These are phyloP conservation scores for Tranzscheliella williamsii DNA, from an alignment of 1,284 basidiomycete species.

Conservation along the genomic window DNA sequence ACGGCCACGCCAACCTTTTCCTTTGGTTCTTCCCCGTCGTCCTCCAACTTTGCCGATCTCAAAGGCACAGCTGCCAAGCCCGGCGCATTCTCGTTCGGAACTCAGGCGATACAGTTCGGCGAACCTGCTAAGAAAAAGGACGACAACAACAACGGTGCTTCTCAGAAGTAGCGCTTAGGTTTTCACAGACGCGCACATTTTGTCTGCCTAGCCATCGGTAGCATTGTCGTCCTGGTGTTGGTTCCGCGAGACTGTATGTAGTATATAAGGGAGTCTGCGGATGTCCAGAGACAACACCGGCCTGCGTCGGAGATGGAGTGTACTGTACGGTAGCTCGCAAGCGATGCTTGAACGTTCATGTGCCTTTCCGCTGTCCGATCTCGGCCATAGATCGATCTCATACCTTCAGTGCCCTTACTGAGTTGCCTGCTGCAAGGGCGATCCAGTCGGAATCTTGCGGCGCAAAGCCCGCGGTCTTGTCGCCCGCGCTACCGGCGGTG, in stretches of 20 bases:
- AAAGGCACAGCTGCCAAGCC: conserved; percentile 16
- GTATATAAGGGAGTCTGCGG: too few relatives aligned
- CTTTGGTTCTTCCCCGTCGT: conserved; percentile 3
- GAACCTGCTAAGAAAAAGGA: conserved; percentile 9
- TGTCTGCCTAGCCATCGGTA: too few relatives aligned
- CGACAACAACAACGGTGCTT: background rate
- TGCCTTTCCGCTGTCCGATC: background rate
- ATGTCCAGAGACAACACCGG: too few relatives aligned
- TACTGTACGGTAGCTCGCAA: too few relatives aligned
- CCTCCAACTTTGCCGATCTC: conserved; percentile 23
- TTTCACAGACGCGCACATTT: too few relatives aligned
- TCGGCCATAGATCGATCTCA: background rate
- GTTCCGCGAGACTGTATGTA: too few relatives aligned
- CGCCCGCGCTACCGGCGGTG: conserved; percentile 22
- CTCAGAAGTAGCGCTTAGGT: too few relatives aligned
- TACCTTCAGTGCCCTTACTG: conserved; percentile 36
- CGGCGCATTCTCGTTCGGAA: conserved; percentile 24
- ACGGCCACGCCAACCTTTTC: background rate
- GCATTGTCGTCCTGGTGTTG: too few relatives aligned
- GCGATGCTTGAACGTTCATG: too few relatives aligned
- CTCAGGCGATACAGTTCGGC: conserved; percentile 23
- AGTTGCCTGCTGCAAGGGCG: conserved; percentile 32
- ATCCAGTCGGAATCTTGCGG: conserved; percentile 43
- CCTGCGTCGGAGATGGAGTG: too few relatives aligned
- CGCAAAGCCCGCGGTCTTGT: conserved; percentile 16